These are phyloP conservation scores for Paecilomyces fulvus DNA, from an alignment of 2,329 filamentous ascomycete genomes.

Conservation along the genomic window DNA sequence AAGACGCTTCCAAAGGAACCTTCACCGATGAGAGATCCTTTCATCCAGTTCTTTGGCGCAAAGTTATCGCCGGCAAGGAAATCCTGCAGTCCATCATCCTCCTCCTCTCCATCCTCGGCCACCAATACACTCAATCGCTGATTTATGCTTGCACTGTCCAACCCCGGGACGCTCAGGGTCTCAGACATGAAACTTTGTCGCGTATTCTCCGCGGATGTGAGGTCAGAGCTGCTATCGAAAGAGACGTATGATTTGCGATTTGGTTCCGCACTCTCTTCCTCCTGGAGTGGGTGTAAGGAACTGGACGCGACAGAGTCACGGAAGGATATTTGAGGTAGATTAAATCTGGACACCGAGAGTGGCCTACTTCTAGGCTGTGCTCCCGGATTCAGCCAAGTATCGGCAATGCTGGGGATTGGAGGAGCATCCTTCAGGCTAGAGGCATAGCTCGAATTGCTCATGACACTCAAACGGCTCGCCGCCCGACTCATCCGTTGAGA, in stretches of 20 bases:
- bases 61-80: conserved; percentile 90
- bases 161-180: conserved; percentile 57
- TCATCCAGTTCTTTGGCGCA: conserved; percentile 99
- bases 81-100: conserved; percentile 78
- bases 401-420: conserved; percentile 89
- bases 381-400: conserved; percentile 69
- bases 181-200: conserved; percentile 82
- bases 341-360: conserved; percentile 52
- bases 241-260: conserved; percentile 96
- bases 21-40: conserved; percentile 92
- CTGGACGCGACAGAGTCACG: conserved; percentile 85
- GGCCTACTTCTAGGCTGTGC: conserved; percentile 48
- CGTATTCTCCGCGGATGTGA: conserved; percentile 61
- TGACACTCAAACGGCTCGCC: conserved; percentile 85
- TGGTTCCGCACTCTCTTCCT: conserved; percentile 78
- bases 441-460: conserved; percentile 85
- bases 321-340: conserved; percentile 55
- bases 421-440: conserved; percentile 90
- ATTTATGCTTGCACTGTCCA: conserved; percentile 58
- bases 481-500: conserved; percentile 87
- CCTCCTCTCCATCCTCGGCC: conserved; percentile 83
- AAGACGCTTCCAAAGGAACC: conserved; percentile 96
- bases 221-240: conserved; percentile 51
- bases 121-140: conserved; percentile 77
- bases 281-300: conserved; percentile 78